Evolutionary conservation across 371 early-diverging fungal species (phyloP), one percentile per base, ranked within the genome.

Genomic region (Chytridium lagenaria): DNA sequence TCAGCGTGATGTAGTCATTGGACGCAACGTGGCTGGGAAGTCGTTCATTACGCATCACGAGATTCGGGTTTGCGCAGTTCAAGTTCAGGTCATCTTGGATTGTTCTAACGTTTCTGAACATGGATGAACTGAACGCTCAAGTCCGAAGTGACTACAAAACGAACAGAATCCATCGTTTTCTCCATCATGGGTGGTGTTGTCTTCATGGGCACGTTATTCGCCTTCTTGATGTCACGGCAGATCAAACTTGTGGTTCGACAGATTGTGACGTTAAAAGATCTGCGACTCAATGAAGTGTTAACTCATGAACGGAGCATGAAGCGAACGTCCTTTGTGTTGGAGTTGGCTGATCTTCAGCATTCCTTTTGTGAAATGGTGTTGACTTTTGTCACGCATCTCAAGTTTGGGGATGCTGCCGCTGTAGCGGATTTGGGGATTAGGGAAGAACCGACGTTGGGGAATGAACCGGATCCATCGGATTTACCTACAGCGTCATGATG

Each of bases 281-380:
- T 63, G 49, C 37, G 38, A 26, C 63, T 71, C 40, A 30, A 64
- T 15, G 71, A 71, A 37, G 71, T 71, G 2, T 22, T 61, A 33
- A 36, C 66, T 19, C 57, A 50, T 1, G 70, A 70, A 59, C 33
- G 33, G 19, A 51, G 70, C 23, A 33, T 70, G 40, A 39, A 36
- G n/a, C 7, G 26, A 37, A 39, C 52, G 2, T 63, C 64, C 7
- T 71, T 71, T 40, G 71, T 71, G 5, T 15, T 50, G 36, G 71
- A 71, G 37, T 59, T 72, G 40, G 40, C 37, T n/a, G 59, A 57
- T 39, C 57, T 72, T 26, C 67, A 71, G 59, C 34, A 50, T 33
- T 67, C 57, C 23, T 65, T 72, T 63, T 67, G 33, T 33, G 67
- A 65, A 33, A 72, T 67, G 67, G 67, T 65, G 1, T 28, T 61